These are phyloP conservation scores for Paramyrothecium roridum DNA, from an alignment of 2,329 filamentous ascomycete genomes.

Conservation along the genomic window DNA sequence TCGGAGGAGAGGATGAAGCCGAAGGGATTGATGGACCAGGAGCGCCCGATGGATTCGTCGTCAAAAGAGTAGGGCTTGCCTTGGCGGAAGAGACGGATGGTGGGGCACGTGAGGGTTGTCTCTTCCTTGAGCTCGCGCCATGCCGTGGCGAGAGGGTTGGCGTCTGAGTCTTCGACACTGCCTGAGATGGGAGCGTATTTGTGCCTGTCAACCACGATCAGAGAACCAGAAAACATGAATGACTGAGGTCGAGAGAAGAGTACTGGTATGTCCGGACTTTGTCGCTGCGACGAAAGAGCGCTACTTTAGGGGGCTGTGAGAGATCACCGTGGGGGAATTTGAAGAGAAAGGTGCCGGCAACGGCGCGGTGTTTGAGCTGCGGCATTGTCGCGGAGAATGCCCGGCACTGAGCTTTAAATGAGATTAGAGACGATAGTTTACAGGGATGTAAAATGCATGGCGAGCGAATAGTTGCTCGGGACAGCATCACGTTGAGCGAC, in stretches of 20 bases:
- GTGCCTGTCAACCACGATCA: constrained; percentile 29
- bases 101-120: constrained; percentile 47
- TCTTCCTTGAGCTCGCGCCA: constrained; percentile 63
- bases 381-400: constrained; percentile 13
- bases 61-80: constrained; percentile 58
- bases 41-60: constrained; percentile 48
- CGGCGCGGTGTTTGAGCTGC: constrained; percentile 26
- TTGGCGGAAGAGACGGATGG: constrained; percentile 48
- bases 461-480: neutral
- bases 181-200: constrained; percentile 63
- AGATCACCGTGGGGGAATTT: constrained; percentile 33
- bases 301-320: constrained; percentile 43
- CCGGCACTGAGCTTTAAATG: constrained; percentile 1
- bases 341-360: constrained; percentile 51
- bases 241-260: neutral
- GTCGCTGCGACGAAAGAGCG: constrained; percentile 59
- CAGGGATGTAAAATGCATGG: neutral
- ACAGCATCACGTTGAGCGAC: neutral
- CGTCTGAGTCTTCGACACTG: constrained; percentile 52
- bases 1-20: constrained; percentile 48
- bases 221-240: neutral
- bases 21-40: constrained; percentile 64
- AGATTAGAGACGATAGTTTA: constrained; percentile 2
- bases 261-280: constrained; percentile 60
- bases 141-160: constrained; percentile 51